Percentiles rank a stretch among this genome's conserved stretches.
phyloP scores from a whole-genome alignment of 192 early-diverging fungal genomes.

The Coemansia sp. region DNA sequence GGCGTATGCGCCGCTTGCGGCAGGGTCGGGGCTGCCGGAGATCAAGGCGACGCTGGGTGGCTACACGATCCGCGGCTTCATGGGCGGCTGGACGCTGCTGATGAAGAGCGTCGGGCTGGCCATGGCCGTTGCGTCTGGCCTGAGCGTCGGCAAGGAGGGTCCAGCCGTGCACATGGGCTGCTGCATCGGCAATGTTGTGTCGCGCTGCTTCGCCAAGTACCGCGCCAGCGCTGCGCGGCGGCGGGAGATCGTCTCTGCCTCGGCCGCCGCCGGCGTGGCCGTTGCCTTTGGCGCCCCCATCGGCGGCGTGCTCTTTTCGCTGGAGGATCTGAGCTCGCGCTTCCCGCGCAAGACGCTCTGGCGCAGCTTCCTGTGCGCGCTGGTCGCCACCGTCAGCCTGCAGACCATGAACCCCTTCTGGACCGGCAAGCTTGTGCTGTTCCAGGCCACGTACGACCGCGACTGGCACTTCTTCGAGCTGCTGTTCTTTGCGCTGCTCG shows the following conservation, averaged over 20 bases:
- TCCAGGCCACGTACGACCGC: slow-evolving; percentile 89
- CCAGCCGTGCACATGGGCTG: slow-evolving; percentile 93
- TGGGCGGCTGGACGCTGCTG: slow-evolving; percentile 88
- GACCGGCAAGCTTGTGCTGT: slow-evolving; percentile 96
- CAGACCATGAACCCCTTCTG: slow-evolving; percentile 93
- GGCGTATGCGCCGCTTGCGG: slow-evolving; percentile 83
- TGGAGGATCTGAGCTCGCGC: slow-evolving; percentile 93
- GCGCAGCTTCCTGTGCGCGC: slow-evolving; percentile 95
- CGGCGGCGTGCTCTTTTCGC: slow-evolving; percentile 74
- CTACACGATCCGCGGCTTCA: slow-evolving; percentile 89
- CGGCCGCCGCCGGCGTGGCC: slow-evolving; percentile 72
- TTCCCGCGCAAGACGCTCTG: slow-evolving; percentile 97
- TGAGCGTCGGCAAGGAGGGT: slow-evolving; percentile 92
- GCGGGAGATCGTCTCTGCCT: slow-evolving; percentile 74
- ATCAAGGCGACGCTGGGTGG: slow-evolving; percentile 87
- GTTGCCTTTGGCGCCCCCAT: slow-evolving; percentile 75
- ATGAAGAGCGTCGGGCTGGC: slow-evolving; percentile 78
- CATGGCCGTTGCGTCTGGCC: slow-evolving; percentile 80
- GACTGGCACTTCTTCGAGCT: slow-evolving; percentile 97
- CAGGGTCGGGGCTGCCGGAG: slow-evolving; percentile 93
- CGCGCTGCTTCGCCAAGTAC: slow-evolving; percentile 82
- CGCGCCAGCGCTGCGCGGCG: slow-evolving; percentile 71
- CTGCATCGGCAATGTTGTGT: slow-evolving; percentile 85
- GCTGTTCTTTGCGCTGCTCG: slow-evolving; percentile 76
- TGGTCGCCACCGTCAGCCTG: slow-evolving; percentile 91